Percentiles rank a stretch among this genome's conserved stretches.
These are phyloP conservation scores for Gyrodon lividus DNA, from an alignment of 768 basidiomycete genomes.

Conservation along the genomic window DNA sequence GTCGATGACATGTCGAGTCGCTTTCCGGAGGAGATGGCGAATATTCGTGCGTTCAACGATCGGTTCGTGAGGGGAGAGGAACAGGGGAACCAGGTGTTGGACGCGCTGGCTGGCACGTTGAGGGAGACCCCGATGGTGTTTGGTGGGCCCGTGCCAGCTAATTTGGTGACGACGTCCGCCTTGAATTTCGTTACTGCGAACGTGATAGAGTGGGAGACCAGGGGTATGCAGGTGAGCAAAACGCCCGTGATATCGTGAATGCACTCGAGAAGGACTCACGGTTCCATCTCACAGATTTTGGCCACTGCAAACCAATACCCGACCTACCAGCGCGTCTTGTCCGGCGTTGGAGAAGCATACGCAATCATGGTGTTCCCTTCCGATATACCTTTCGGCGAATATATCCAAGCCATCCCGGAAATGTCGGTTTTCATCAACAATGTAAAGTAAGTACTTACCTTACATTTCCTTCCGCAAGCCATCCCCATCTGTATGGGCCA, in stretches of 20 bases:
- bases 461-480: no score
- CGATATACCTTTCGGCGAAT: slow-evolving; percentile 31
- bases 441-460: slow-evolving; percentile 33
- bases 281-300: slow-evolving; percentile 12
- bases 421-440: slow-evolving; percentile 33
- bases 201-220: slow-evolving; percentile 33
- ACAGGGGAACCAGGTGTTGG: slow-evolving; percentile 33
- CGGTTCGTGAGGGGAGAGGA: slow-evolving; percentile 26
- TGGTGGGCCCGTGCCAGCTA: slow-evolving; percentile 25
- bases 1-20: slow-evolving; percentile 36
- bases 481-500: no score
- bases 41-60: slow-evolving; percentile 35
- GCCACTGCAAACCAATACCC: slow-evolving; percentile 26
- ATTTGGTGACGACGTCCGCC: slow-evolving; percentile 36
- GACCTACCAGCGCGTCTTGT: slow-evolving; percentile 25
- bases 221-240: slow-evolving; percentile 25
- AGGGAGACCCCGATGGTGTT: slow-evolving; percentile 30
- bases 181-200: slow-evolving; percentile 36
- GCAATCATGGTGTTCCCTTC: slow-evolving; percentile 36
- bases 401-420: slow-evolving; percentile 40
- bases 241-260: background rate
- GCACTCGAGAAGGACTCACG: background rate
- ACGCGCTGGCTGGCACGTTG: slow-evolving; percentile 35
- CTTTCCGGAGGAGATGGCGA: slow-evolving; percentile 19
- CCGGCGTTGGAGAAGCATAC: slow-evolving; percentile 38